A percentile compares a stretch with the other conserved stretches of the same genome.
These are phyloP conservation scores for Termitomyces sp. DNA, from an alignment of 768 basidiomycete species.

Conservation along the genomic window DNA sequence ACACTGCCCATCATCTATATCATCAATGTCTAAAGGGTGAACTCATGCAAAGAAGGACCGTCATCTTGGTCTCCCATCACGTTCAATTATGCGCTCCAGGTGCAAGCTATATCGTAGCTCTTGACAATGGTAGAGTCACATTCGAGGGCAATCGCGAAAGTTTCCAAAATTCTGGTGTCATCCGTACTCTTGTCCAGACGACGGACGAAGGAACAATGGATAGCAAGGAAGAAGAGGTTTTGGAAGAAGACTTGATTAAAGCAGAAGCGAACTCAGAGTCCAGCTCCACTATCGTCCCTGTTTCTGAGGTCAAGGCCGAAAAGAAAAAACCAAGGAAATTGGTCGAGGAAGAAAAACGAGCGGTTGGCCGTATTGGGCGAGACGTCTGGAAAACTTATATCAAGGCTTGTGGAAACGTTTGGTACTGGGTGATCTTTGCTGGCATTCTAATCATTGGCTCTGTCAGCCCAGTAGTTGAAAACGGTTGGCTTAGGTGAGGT, in stretches of 20 bases:
- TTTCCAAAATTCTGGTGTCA: conserved; percentile 64
- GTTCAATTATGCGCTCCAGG: conserved; percentile 82
- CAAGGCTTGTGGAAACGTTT: conserved; percentile 38
- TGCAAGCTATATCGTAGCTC: conserved; percentile 75
- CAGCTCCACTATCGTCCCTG: conserved; percentile 23
- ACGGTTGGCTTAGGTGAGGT: conserved; percentile 58
- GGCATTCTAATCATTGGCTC: conserved; percentile 50
- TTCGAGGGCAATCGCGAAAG: conserved; percentile 63
- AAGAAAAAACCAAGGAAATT: conserved; percentile 73
- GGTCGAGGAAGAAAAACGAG: conserved; percentile 79
- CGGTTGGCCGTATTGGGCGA: conserved; percentile 60
- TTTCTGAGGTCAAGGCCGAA: conserved; percentile 24
- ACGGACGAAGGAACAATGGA: conserved; percentile 19
- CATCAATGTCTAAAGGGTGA: conserved; percentile 79
- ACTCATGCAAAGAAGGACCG: conserved; percentile 73
- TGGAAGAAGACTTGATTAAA: conserved; percentile 12
- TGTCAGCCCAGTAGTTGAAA: conserved; percentile 62
- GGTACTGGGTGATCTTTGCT: conserved; percentile 54
- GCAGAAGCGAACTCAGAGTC: conserved; percentile 18
- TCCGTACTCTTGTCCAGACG: conserved; percentile 62
- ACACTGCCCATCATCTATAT: conserved; percentile 87
- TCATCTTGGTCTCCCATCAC: conserved; percentile 93
- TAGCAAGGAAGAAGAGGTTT: conserved; percentile 37
- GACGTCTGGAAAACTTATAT: conserved; percentile 64
- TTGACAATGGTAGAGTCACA: conserved; percentile 75